Evolutionary conservation across 106 monocot genomes (phyloP), one percentile per base, ranked within the genome.

Genomic region (Alisma plantagoaquatica): DNA sequence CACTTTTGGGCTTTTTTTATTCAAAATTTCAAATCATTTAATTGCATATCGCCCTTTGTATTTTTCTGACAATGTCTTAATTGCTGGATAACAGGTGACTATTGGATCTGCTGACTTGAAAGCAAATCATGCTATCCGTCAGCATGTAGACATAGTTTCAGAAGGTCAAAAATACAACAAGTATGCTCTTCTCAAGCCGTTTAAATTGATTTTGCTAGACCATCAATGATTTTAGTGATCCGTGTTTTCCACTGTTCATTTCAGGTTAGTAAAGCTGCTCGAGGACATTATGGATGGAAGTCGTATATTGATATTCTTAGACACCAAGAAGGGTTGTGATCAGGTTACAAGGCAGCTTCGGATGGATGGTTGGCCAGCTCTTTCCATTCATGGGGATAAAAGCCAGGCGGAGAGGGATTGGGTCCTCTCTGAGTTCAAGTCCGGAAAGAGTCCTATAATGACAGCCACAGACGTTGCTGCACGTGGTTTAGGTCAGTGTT

Each of bases 81-180:
- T n/a, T n/a, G n/a, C n/a, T n/a, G n/a, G n/a, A n/a, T n/a, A n/a
- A n/a, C n/a, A n/a, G n/a, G n/a, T n/a, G n/a, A n/a, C n/a, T 73
- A 98, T 89, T 51, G 96, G 89, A 58, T 98, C 96, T 15, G 59
- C 66, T 53, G 89, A 98, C 55, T 72, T 98, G 71, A 98, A 89
- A 71, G 96, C 96, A 49, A 98, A 90, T 74, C 96, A 90, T 75
- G 80, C 96, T 27, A 98, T 98, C 79, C 67, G 69, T 17, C 96
- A 98, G 63, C 77, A 72, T 63, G 96, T 98, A 26, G 96, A 98
- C 62, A 90, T 98, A 51, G 49, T 98, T 26, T 74, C 94, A 29
- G 94, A 96, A 78, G 75, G 65, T 78, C 88, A 96, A 72, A 96
- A 98, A 72, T 98, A 98, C 72, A 98, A 81, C 75, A 98, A 98